Conservation (phyloP, 192 early-diverging fungal genomes). For the Phlyctochytrium arcticum region DNA sequence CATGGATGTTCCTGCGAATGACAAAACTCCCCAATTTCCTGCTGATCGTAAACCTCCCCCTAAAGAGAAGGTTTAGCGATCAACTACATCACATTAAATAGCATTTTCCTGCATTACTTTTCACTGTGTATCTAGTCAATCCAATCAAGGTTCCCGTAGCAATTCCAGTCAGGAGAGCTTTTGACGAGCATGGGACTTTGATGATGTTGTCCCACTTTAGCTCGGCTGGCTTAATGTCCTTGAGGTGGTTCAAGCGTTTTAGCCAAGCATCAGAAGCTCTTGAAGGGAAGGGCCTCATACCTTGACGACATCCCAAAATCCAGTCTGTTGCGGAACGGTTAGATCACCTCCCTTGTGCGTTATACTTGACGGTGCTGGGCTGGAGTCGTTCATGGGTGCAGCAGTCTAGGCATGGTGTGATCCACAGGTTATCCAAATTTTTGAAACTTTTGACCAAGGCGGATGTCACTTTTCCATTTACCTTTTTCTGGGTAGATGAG, state of each 20-base stretch:
- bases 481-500: no score
- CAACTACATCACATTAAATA: background rate
- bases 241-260: no score
- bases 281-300: background rate
- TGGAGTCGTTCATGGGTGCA: no score
- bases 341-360: no score
- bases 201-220: constrained; percentile 23
- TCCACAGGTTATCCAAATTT: no score
- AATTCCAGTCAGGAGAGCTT: constrained; percentile 22
- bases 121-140: background rate
- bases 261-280: no score
- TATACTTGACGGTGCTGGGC: no score
- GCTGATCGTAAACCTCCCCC: constrained; percentile 14
- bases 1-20: constrained; percentile 16
- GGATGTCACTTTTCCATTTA: no score
- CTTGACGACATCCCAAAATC: background rate
- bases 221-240: constrained; percentile 16
- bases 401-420: no score
- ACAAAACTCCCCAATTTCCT: constrained; percentile 24
- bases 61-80: background rate
- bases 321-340: no score
- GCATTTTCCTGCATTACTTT: background rate
- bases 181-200: constrained; percentile 12
- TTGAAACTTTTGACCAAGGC: no score
- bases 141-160: background rate